Conservation (phyloP, 495 filamentous ascomycete species). For the Lophiostoma macrostomum region DNA sequence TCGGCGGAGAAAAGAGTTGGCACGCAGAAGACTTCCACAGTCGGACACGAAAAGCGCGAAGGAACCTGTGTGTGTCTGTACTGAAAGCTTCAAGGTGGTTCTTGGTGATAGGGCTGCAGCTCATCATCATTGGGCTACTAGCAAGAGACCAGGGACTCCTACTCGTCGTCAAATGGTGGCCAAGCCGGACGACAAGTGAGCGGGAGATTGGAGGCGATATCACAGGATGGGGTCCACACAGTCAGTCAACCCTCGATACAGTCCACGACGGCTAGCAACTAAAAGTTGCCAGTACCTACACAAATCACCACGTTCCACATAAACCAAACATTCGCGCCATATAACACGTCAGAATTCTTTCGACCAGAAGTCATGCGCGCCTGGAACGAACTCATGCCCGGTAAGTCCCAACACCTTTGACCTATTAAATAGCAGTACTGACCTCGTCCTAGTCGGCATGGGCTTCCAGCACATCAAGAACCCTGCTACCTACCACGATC, state of each 20-base stretch:
- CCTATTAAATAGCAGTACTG: background rate
- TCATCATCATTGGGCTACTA: slow-evolving; percentile 19
- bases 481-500: slow-evolving; percentile 46
- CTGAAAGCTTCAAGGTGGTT: slow-evolving; percentile 20
- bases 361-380: slow-evolving; percentile 42
- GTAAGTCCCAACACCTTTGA: slow-evolving; percentile 25
- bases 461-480: slow-evolving; percentile 49
- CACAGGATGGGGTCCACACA: slow-evolving; percentile 17
- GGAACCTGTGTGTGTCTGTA: slow-evolving; percentile 10
- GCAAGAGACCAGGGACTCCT: slow-evolving; percentile 20
- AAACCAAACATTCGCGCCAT: slow-evolving; percentile 47
- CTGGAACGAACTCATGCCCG: slow-evolving; percentile 48
- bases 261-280: background rate
- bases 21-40: background rate
- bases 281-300: slow-evolving; percentile 40
- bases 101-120: slow-evolving; percentile 16
- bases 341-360: slow-evolving; percentile 49
- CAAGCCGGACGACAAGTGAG: slow-evolving; percentile 3
- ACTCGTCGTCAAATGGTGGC: background rate
- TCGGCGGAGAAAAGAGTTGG: slow-evolving; percentile 17
- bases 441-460: slow-evolving; percentile 41
- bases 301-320: slow-evolving; percentile 45
- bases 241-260: background rate
- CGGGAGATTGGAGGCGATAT: slow-evolving; percentile 19
- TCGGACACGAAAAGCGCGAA: slow-evolving; percentile 13